A percentile compares a stretch with the other conserved stretches of the same genome.
Evolutionary conservation across 2,329 filamentous ascomycete species (phyloP).

Genomic region (Alternaria angustiovoidea): DNA sequence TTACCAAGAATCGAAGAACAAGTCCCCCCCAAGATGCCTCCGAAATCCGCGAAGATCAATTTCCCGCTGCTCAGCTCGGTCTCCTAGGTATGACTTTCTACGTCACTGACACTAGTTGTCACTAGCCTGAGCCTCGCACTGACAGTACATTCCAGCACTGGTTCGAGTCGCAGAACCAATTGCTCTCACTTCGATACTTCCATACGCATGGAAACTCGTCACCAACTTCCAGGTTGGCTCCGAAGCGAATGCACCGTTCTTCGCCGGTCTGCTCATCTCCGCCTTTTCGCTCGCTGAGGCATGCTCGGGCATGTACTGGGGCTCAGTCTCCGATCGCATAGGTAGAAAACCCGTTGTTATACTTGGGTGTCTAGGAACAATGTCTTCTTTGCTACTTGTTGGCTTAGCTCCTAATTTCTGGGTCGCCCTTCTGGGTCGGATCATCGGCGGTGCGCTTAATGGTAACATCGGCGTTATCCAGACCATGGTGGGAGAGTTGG

Average conservation of each 20-base stretch:
- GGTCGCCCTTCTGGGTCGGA: conserved; percentile 78
- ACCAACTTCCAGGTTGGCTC: conserved; percentile 48
- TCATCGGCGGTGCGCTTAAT: conserved; percentile 82
- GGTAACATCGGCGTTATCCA: conserved; percentile 81
- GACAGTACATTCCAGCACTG: conserved; percentile 67
- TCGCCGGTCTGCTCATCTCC: conserved; percentile 86
- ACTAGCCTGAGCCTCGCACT: conserved; percentile 4
- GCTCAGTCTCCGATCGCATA: conserved; percentile 49
- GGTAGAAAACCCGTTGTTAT: conserved; percentile 53
- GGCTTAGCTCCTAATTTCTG: conserved; percentile 85
- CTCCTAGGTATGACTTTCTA: conserved; percentile 71
- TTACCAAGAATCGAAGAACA: conserved; percentile 64
- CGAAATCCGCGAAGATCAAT: conserved; percentile 63
- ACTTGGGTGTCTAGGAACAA: conserved; percentile 73
- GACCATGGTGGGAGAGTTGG: conserved; percentile 90
- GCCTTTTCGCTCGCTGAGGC: conserved; percentile 89
- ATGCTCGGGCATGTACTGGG: conserved; percentile 75
- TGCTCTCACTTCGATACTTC: conserved; percentile 91
- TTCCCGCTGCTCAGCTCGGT: conserved; percentile 83
- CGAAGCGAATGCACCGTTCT: conserved; percentile 72
- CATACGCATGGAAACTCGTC: conserved; percentile 66
- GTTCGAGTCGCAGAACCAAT: conserved; percentile 93
- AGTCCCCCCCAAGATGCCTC: conserved; percentile 68
- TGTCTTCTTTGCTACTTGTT: conserved; percentile 82
- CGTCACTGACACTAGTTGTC: not conserved